Evolutionary conservation across 257 asterid species (phyloP), one percentile per base, ranked within the genome.

Genomic region (Anisodus acutangulus): DNA sequence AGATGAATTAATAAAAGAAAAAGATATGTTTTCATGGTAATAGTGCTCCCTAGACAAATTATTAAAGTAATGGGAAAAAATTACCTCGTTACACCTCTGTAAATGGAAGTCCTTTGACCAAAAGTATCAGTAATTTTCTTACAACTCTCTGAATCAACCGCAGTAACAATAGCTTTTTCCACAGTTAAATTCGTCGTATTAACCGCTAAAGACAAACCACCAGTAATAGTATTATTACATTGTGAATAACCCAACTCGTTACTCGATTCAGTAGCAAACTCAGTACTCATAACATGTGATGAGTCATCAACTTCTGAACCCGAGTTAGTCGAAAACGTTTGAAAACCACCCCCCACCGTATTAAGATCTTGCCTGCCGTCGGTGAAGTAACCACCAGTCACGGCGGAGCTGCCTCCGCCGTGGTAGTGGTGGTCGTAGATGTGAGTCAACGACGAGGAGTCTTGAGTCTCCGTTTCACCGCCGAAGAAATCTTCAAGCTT

Each of bases 81-180:
- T 19, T 89, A 93, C 99, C 99, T 92, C 1, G 99, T 96, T 19
- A 96, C 99, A 4, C 99, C 99, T 88, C 99, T 88, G 93, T 96
- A 96, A 68, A 96, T 91, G 11, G 99, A 96, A 59, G 99, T 96
- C 85, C 98, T 92, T 49, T 94, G 98, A 6, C 99, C 98, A 81
- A 92, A 93, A 19, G 94, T 93, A 82, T 94, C 99, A 12, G 92
- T 51, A 37, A 92, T 86, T 85, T 90, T 96, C 94, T 92, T 92
- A 87, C 90, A 76, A 66, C 85, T 82, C 80, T 86, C 92, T 0
- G 94, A 84, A 55, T 90, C 93, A 84, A 78, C 94, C 22, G 89
- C 92, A 45, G 90, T 55, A 79, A 89, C 97, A 81, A 89, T 84
- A 78, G 90, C 92, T 8, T 84, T 88, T 53, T 81, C 91, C 10